Percentiles rank a stretch among this genome's conserved stretches.
These are phyloP conservation scores for Ogataea philodendri DNA, from an alignment of 805 yeast genomes.

Conservation along the genomic window DNA sequence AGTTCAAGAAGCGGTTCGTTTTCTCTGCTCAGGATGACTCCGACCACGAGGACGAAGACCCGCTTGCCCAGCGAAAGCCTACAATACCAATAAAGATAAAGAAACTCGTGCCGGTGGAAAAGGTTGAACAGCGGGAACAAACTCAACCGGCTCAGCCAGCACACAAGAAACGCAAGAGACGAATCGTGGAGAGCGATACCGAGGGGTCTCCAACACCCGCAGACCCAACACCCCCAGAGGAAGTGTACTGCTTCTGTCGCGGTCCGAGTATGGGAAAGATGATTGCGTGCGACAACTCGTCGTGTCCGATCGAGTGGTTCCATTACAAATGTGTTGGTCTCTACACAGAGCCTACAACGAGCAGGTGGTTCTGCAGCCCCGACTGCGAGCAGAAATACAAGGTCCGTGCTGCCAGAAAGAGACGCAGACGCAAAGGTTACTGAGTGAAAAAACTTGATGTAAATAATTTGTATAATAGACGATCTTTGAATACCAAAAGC, in stretches of 20 bases:
- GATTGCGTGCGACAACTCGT: slow-evolving; percentile 93
- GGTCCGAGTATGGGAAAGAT: slow-evolving; percentile 74
- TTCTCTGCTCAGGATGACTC: slow-evolving; percentile 1
- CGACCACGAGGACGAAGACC: slow-evolving; percentile 8
- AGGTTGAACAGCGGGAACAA: too few relatives aligned
- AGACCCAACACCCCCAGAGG: slow-evolving; percentile 21
- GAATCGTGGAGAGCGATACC: too few relatives aligned
- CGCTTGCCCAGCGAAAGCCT: slow-evolving; percentile 3
- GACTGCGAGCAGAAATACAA: slow-evolving; percentile 48
- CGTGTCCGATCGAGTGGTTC: slow-evolving; percentile 91
- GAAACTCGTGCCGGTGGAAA: too few relatives aligned
- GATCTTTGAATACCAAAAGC: slow-evolving; percentile 1
- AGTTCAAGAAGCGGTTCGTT: slow-evolving; percentile 25
- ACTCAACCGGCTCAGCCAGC: too few relatives aligned
- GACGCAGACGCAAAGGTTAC: slow-evolving; percentile 18
- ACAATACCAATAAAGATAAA: not conserved
- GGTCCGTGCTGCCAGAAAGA: slow-evolving; percentile 19
- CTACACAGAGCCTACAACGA: slow-evolving; percentile 80
- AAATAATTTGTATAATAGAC: slow-evolving; percentile 5
- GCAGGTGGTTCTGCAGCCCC: slow-evolving; percentile 77
- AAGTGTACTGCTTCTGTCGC: slow-evolving; percentile 48
- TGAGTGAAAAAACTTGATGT: slow-evolving; percentile 6
- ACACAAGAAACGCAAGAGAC: too few relatives aligned
- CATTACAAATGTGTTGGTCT: slow-evolving; percentile 94
- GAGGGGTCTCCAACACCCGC: too few relatives aligned